Evolutionary conservation across 495 filamentous ascomycete species (phyloP), one percentile per base, ranked within the genome.

Genomic region (Xylaria nigripes): DNA sequence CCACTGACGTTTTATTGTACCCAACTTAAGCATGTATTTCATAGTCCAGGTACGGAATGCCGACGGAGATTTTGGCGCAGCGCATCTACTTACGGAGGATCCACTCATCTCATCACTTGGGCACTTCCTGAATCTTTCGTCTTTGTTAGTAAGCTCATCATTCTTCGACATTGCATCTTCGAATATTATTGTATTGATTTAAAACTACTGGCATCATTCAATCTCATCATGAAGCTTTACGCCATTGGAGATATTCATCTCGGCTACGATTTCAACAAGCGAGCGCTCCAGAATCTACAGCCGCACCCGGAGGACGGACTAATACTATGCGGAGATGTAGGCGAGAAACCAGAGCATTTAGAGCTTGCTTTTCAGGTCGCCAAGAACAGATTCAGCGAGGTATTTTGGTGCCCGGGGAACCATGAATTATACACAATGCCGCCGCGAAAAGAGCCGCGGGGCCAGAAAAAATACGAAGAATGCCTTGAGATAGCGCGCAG

Each of bases 331-430:
- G 67, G 67, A 15, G 67, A 69, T 50, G 53, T 69, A 12, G 67
- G 67, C 34, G 67, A 69, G 61, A 60, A 59, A 24, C 45, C 51
- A 21, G 62, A 57, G 36, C 64, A 69, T 38, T 59, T 69, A 5
- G 55, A 58, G 21, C 55, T 62, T 13, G 64, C 61, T 16, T 69
- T 69, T 53, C 18, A 36, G 1, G 46, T 45, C 6, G 66, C 57
- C 24, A 69, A 52, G 32, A 55, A 58, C 30, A 57, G 55, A 12
- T 69, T 69, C 48, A 45, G 36, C 1, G 48, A 58, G 9, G 66
- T 69, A 8, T 69, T 62, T 34, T 69, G 66, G 66, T 67, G 65
- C 24, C 66, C 66, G 3, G 66, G 66, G 24, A 69, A 69, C 51
- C 66, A 69, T 45, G 66, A 69, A 61, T 62, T 69, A 45, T 69